phyloP scores from a whole-genome alignment of 2,329 filamentous ascomycete genomes.

The Ceratocystis diversiconidia region DNA sequence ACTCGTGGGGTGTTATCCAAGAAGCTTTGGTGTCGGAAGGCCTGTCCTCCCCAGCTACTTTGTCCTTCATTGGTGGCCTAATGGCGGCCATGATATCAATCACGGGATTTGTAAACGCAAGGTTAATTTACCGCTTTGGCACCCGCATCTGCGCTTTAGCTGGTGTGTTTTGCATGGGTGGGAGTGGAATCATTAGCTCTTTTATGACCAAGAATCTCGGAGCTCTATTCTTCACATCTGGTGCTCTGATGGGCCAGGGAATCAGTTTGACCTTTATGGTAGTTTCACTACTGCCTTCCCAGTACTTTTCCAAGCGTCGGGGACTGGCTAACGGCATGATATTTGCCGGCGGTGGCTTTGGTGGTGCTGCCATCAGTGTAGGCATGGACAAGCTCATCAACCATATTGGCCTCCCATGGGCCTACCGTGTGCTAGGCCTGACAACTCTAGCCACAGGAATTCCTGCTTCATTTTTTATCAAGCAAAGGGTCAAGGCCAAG shows the following conservation, averaged over 20 bases:
- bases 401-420: slow-evolving; percentile 34
- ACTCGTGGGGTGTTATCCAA: slow-evolving; percentile 49
- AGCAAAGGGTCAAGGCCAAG: slow-evolving; percentile 30
- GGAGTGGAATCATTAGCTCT: slow-evolving; percentile 33
- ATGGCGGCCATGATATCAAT: slow-evolving; percentile 36
- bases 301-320: slow-evolving; percentile 40
- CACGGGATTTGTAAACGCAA: slow-evolving; percentile 37
- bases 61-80: slow-evolving; percentile 46
- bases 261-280: slow-evolving; percentile 31
- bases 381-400: slow-evolving; percentile 35
- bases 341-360: slow-evolving; percentile 40
- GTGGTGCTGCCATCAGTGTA: slow-evolving; percentile 39
- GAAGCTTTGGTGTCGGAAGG: slow-evolving; percentile 37
- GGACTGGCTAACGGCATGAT: slow-evolving; percentile 43
- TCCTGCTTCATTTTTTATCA: slow-evolving; percentile 40
- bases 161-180: slow-evolving; percentile 37
- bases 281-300: slow-evolving; percentile 34
- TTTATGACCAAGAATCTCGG: slow-evolving; percentile 27
- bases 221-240: slow-evolving; percentile 26
- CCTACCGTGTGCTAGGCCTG: slow-evolving; percentile 40
- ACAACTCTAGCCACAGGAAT: slow-evolving; percentile 38
- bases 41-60: slow-evolving; percentile 35
- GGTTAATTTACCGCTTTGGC: slow-evolving; percentile 37
- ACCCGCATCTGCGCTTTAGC: slow-evolving; percentile 32
- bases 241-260: slow-evolving; percentile 25